These are phyloP conservation scores for Gleditsia sinensis DNA, from an alignment of 306 rosid genomes.

Conservation along the genomic window DNA sequence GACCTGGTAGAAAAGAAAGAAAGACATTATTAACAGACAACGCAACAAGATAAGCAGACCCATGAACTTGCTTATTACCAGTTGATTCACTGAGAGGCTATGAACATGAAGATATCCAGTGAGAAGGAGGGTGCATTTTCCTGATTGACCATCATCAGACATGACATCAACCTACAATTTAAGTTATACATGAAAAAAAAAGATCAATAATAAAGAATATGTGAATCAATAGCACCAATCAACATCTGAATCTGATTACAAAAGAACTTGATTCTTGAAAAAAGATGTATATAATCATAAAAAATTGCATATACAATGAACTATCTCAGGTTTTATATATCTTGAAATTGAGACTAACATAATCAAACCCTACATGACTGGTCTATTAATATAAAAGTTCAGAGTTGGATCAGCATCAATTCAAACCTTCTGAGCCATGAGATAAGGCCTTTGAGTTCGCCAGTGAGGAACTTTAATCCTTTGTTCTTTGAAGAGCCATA, in stretches of 20 bases:
- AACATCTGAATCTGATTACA: conserved; percentile 30
- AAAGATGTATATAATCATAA: background rate
- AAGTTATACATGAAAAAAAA: too few relatives aligned
- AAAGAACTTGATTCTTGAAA: background rate
- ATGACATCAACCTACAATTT: conserved; percentile 62
- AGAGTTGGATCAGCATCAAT: conserved; percentile 27
- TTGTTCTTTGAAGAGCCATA: conserved; percentile 93
- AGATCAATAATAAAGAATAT: conserved; percentile 1
- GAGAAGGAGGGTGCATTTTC: conserved; percentile 69
- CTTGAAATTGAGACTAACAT: too few relatives aligned
- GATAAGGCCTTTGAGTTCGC: conserved; percentile 80
- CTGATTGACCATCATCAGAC: conserved; percentile 44
- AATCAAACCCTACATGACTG: conserved; percentile 4
- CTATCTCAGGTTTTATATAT: background rate
- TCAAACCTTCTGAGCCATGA: conserved; percentile 79
- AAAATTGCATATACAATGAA: background rate
- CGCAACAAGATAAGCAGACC: too few relatives aligned
- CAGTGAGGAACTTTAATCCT: conserved; percentile 84
- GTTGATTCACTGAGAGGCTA: conserved; percentile 86
- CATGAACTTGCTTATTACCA: conserved; percentile 54
- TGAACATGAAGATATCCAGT: conserved; percentile 76
- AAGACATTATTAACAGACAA: too few relatives aligned
- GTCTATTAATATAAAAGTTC: background rate
- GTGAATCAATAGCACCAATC: conserved; percentile 13
- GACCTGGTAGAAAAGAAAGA: too few relatives aligned